Conservation (phyloP, 148 eudicot genomes). For the Vaccinium corymbosum region DNA sequence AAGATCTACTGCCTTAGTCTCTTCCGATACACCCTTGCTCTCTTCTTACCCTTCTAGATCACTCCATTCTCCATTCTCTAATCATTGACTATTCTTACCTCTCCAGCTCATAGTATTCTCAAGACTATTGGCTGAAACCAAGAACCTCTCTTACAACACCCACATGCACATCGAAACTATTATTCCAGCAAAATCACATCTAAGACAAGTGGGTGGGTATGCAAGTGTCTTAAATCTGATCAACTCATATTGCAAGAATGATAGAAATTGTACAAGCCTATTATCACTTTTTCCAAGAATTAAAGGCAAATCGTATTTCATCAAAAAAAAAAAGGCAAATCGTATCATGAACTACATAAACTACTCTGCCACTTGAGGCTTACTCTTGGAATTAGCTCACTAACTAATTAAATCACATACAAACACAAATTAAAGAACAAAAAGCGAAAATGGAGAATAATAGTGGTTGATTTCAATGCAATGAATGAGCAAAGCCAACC, state of each 20-base stretch:
- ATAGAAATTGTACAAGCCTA: background rate
- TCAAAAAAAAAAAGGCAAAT: too few species aligned
- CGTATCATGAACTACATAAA: background rate
- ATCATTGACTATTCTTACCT: too few species aligned
- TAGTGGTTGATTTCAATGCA: background rate
- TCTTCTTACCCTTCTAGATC: too few species aligned
- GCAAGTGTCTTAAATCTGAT: background rate
- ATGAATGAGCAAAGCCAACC: background rate
- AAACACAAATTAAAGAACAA: background rate
- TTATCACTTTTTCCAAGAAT: background rate
- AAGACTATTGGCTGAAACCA: too few species aligned
- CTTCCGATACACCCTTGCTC: too few species aligned
- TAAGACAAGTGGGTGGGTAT: background rate
- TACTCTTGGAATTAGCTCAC: background rate
- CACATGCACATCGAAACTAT: background rate
- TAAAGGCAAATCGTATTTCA: background rate
- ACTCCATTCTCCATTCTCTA: too few species aligned
- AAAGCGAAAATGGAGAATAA: background rate
- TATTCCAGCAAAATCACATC: background rate
- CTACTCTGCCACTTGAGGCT: background rate
- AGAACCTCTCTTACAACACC: too few species aligned
- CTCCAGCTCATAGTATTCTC: too few species aligned
- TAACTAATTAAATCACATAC: background rate
- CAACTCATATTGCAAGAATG: background rate
- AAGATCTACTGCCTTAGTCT: too few species aligned